These are phyloP conservation scores for Carnegiea gigantea DNA, from an alignment of 179 eudicot genomes.

Conservation along the genomic window DNA sequence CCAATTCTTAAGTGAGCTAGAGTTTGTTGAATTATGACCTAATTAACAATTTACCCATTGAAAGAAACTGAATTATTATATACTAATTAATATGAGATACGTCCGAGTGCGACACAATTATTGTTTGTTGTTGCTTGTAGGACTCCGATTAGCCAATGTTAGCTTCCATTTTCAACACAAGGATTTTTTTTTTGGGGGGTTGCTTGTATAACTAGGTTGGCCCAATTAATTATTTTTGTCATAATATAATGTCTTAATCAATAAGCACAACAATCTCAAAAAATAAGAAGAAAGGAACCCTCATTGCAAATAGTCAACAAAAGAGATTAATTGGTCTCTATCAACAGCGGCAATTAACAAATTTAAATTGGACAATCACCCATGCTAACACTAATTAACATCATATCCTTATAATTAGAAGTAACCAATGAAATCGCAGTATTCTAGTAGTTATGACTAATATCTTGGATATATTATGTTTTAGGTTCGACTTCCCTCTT, in stretches of 20 bases:
- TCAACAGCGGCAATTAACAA: neutral
- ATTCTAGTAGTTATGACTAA: too few species aligned
- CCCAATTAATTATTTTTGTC: neutral
- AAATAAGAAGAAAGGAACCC: neutral
- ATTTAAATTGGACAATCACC: neutral
- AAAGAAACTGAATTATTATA: too few species aligned
- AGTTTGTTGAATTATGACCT: too few species aligned
- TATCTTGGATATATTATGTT: too few species aligned
- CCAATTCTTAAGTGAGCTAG: too few species aligned
- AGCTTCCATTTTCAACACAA: neutral
- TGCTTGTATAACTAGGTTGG: neutral
- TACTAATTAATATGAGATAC: too few species aligned
- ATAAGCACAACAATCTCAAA: neutral
- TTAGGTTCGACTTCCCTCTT: too few species aligned
- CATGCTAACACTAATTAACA: neutral
- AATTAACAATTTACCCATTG: too few species aligned
- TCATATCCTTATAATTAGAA: neutral
- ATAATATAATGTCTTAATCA: neutral
- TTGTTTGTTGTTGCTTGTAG: neutral
- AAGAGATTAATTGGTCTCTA: neutral
- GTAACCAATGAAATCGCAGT: too few species aligned
- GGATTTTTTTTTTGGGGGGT: neutral
- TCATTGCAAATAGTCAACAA: neutral
- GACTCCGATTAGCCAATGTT: neutral
- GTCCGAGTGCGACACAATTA: neutral